phyloP scores from a whole-genome alignment of 2,329 filamentous ascomycete genomes.

The Aciculosporium take region DNA sequence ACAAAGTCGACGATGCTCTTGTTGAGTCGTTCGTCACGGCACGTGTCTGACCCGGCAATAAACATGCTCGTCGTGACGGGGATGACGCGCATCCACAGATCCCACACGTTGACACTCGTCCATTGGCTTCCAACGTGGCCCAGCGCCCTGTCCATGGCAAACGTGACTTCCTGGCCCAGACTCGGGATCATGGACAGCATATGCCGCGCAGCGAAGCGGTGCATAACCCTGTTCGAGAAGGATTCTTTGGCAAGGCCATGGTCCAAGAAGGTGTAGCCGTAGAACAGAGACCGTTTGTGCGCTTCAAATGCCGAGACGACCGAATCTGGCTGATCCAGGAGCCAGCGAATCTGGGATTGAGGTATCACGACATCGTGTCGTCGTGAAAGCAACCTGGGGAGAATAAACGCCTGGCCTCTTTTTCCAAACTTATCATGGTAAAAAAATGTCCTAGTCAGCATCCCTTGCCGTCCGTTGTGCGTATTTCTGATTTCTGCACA shows the following conservation, averaged over 20 bases:
- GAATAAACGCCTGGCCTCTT: slow-evolving; percentile 25
- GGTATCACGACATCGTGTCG: slow-evolving; percentile 31
- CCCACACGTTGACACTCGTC: slow-evolving; percentile 29
- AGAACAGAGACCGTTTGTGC: slow-evolving; percentile 24
- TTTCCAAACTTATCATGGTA: slow-evolving; percentile 23
- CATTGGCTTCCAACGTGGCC: slow-evolving; percentile 21
- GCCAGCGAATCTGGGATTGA: slow-evolving; percentile 27
- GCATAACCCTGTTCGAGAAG: slow-evolving; percentile 27
- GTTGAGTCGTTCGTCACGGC: slow-evolving; percentile 31
- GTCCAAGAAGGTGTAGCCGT: slow-evolving; percentile 29
- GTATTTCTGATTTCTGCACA: not conserved
- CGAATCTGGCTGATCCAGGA: slow-evolving; percentile 32
- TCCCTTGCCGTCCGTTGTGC: no score
- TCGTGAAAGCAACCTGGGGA: slow-evolving; percentile 25
- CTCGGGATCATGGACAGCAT: slow-evolving; percentile 23
- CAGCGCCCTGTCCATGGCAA: slow-evolving; percentile 22
- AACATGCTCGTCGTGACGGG: slow-evolving; percentile 29
- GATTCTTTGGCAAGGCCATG: slow-evolving; percentile 18
- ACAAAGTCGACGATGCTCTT: slow-evolving; percentile 34
- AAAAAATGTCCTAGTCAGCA: no score
- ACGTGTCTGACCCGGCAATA: slow-evolving; percentile 23
- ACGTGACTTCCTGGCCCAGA: slow-evolving; percentile 26
- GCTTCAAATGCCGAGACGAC: slow-evolving; percentile 27
- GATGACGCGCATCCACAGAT: slow-evolving; percentile 27
- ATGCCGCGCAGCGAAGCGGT: slow-evolving; percentile 29